Percentiles rank a stretch among this genome's conserved stretches.
Evolutionary conservation across 148 eudicot genomes (phyloP).

Genomic region (Amaranthus palmeri): DNA sequence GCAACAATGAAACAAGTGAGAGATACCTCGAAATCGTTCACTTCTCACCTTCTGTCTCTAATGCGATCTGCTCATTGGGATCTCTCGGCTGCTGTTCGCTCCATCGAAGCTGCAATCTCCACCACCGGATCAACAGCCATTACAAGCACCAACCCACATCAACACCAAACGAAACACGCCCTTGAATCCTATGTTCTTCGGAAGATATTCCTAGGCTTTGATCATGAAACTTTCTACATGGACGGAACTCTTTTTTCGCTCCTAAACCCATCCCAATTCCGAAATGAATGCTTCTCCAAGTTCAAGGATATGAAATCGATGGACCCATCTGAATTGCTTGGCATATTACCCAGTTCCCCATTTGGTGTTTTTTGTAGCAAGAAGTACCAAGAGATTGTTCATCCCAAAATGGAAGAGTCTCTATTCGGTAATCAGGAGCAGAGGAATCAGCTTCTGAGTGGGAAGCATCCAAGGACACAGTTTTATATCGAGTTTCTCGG

Average conservation of each 20-base stretch:
- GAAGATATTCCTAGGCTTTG: conserved; percentile 85
- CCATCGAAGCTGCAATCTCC: conserved; percentile 65
- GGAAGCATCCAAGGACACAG: conserved; percentile 74
- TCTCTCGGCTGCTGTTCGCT: conserved; percentile 76
- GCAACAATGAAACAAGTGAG: conserved; percentile 58
- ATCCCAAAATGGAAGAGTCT: conserved; percentile 95
- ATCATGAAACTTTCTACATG: conserved; percentile 98
- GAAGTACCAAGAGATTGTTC: conserved; percentile 76
- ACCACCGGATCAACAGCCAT: conserved; percentile 25
- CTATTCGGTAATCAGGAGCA: conserved; percentile 83
- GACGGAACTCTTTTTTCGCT: conserved; percentile 88
- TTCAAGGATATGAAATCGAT: conserved; percentile 85
- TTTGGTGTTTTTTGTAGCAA: conserved; percentile 81
- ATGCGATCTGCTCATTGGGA: conserved; percentile 98
- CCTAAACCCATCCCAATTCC: conserved; percentile 76
- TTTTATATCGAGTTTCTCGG: conserved; percentile 74
- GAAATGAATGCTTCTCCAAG: conserved; percentile 75
- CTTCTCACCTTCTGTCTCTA: conserved; percentile 67
- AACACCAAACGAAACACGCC: conserved; percentile 75
- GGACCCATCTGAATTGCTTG: conserved; percentile 91
- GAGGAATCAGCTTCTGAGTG: conserved; percentile 61
- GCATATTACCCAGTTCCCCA: conserved; percentile 71
- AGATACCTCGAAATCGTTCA: conserved; percentile 76
- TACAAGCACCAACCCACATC: conserved; percentile 22
- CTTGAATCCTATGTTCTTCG: conserved; percentile 80